A percentile compares a stretch with the other conserved stretches of the same genome.
Evolutionary conservation across 176 grass and related monocot species (phyloP).

Genomic region (Avena insularis): DNA sequence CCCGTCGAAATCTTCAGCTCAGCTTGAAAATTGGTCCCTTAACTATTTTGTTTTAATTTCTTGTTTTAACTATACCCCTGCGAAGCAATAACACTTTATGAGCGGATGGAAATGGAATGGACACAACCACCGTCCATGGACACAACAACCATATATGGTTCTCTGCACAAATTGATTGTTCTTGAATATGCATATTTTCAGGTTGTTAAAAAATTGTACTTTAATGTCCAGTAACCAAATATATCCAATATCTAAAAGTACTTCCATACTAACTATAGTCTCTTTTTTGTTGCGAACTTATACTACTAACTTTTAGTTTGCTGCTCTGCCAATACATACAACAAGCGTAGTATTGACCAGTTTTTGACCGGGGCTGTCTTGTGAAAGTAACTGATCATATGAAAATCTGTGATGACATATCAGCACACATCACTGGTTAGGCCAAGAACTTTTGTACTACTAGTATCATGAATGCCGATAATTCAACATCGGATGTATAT

Average conservation of each 20-base stretch:
- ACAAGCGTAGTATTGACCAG: background rate
- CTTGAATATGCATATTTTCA: conserved; percentile 2
- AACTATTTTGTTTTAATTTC: background rate
- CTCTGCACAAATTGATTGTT: conserved; percentile 24
- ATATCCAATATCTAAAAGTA: background rate
- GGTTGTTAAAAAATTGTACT: background rate
- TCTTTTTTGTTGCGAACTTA: too few relatives aligned
- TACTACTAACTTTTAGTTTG: background rate
- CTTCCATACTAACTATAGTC: background rate
- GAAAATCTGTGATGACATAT: conserved; percentile 26
- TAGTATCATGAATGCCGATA: conserved; percentile 18
- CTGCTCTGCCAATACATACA: background rate
- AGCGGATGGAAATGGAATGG: conserved; percentile 1
- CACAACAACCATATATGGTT: conserved; percentile 12
- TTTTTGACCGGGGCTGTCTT: background rate
- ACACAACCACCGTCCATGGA: conserved; percentile 30
- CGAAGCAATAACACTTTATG: background rate
- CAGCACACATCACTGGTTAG: conserved; percentile 34
- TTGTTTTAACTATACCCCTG: background rate
- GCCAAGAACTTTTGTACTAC: conserved; percentile 36
- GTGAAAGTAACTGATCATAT: background rate
- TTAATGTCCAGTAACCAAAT: background rate
- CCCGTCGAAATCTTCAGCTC: conserved; percentile 15
- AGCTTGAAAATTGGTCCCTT: background rate
- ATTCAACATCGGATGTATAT: conserved; percentile 22